Evolutionary conservation across 2,329 filamentous ascomycete genomes (phyloP).

Genomic region (Phoma sp.): DNA sequence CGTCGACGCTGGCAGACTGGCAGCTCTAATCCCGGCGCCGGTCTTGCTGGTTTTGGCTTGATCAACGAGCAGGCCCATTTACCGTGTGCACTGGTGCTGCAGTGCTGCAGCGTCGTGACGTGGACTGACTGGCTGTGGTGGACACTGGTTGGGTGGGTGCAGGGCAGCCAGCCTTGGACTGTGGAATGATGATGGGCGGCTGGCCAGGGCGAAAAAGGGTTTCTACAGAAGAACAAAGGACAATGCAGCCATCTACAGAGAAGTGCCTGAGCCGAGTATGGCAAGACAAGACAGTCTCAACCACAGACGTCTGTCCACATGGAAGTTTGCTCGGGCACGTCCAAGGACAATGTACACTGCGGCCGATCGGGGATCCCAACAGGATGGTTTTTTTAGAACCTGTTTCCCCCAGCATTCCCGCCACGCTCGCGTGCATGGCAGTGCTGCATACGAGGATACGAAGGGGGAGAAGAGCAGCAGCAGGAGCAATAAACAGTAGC

Average conservation of each 20-base stretch:
- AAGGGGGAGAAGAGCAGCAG: conserved; percentile 12
- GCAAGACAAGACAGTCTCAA: conserved; percentile 1
- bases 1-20: conserved; percentile 25
- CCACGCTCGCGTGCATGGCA: conserved; percentile 14
- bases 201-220: conserved; percentile 6
- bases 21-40: conserved; percentile 27
- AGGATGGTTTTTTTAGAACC: conserved; percentile 21
- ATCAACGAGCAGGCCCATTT: conserved; percentile 33
- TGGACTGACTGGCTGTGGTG: conserved; percentile 8
- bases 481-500: not conserved
- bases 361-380: conserved; percentile 26
- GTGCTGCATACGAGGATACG: conserved; percentile 5
- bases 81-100: conserved; percentile 18
- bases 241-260: no score
- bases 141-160: conserved; percentile 6
- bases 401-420: conserved; percentile 24
- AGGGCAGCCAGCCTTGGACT: not conserved
- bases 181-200: conserved; percentile 14
- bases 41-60: conserved; percentile 35
- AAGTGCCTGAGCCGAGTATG: no score
- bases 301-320: conserved; percentile 11
- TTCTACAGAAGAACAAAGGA: not conserved
- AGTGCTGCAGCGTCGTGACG: conserved; percentile 30
- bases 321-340: conserved; percentile 16
- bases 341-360: conserved; percentile 17